Conservation (phyloP, 371 early-diverging fungal species). For the Mortierella sp. region DNA sequence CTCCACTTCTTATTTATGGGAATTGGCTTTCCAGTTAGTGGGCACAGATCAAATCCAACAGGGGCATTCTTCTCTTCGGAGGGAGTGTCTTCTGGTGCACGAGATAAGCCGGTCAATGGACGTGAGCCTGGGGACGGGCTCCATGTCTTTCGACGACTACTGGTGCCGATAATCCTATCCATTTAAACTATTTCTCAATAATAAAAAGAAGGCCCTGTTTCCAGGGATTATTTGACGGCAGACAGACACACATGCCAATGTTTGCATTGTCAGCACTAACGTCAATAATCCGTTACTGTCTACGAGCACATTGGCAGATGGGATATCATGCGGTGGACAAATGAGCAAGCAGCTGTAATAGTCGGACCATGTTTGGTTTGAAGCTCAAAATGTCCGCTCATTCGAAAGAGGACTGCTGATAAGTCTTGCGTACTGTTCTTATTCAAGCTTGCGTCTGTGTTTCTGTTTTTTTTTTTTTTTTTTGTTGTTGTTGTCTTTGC, state of each 20-base stretch:
- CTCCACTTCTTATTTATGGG: slow-evolving; percentile 7
- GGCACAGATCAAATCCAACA: slow-evolving; percentile 28
- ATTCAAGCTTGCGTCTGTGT: neutral
- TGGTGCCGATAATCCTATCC: slow-evolving; percentile 14
- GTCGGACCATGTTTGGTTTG: no score
- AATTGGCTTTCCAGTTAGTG: slow-evolving; percentile 10
- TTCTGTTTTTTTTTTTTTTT: neutral
- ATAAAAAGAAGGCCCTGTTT: no score
- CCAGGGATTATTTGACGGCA: no score
- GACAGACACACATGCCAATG: neutral
- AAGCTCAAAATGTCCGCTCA: no score
- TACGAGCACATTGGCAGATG: no score
- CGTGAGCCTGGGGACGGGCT: slow-evolving; percentile 42
- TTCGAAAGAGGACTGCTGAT: neutral
- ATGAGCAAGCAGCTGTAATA: neutral
- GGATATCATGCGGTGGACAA: neutral
- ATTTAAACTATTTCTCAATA: no score
- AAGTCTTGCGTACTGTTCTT: neutral
- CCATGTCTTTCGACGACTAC: slow-evolving; percentile 48
- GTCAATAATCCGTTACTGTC: no score
- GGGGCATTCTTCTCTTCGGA: slow-evolving; percentile 3
- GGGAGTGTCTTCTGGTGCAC: slow-evolving; percentile 15
- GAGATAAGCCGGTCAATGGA: slow-evolving; percentile 46
- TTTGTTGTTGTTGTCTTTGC: neutral
- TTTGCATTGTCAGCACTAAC: no score